Base-by-base conservation (phyloP, 1,284 basidiomycete species). In the Ganoderma boninense region DNA sequence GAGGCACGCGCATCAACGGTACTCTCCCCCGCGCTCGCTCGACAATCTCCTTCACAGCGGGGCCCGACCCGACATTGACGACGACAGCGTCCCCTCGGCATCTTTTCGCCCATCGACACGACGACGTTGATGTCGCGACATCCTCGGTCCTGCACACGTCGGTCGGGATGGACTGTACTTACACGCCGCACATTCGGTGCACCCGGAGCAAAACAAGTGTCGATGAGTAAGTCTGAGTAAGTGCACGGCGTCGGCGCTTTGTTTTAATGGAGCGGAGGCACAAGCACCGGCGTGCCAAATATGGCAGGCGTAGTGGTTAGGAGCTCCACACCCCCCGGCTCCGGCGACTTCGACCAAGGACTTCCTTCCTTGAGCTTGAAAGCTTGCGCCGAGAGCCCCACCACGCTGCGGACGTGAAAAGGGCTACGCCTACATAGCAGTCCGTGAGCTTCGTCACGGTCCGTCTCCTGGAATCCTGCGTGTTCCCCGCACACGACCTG, bases 301-400 rank as follows among this genome's bases (percentile, higher is more conserved):
- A 35, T 40, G 72, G 72, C 54, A 73, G 52, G 66, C 65, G 68
- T 68, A 66, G 69, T 71, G 56, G 70, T 73, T 69, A 64, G 57
- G 42, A 14, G 10, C 23, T 40, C 43, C 40, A 14, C 38, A 29
- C 40, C 38, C 29, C 26, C 40, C 40, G 23, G n/a, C 29, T 16
- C 38, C 60, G 29, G 54, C 6, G 29, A 18, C 57, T 40, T 60
- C 57, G n/a, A n/a, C n/a, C n/a, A n/a, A n/a, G n/a, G 54, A 32
- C 57, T 40, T 60, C 57, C 35, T 60, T 35, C 57, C 57, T 40
- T 40, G 16, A 18, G 35, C 29, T 32, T 32, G 29, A 32, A 32
- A 32, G 29, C 29, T 32, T 60, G 57, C n/a, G 20, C 2, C 20
- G 6, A 16, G 40, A 60, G 29, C n/a, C n/a, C 57, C n/a, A 20